Evolutionary conservation across 441 rosid species (phyloP).

Genomic region (Adansonia rubrostipa): DNA sequence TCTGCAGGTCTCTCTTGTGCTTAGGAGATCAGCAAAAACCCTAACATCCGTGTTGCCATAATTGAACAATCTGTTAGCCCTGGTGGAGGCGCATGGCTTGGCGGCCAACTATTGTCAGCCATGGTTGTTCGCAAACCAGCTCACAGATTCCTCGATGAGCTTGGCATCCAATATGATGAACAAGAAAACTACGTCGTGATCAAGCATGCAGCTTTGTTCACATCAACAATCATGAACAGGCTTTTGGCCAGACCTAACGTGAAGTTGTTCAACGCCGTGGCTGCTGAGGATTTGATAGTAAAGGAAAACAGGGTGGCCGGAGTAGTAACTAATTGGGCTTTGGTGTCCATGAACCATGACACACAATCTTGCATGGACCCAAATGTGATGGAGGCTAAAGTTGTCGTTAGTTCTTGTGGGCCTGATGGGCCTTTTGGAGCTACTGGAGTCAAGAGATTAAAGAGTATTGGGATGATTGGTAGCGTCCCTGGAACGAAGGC

Average conservation of each 20-base stretch:
- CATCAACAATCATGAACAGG: conserved; percentile 90
- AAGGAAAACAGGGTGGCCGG: conserved; percentile 67
- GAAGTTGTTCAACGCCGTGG: conserved; percentile 89
- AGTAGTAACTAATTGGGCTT: conserved; percentile 92
- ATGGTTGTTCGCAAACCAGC: conserved; percentile 97
- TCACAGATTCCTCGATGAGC: conserved; percentile 73
- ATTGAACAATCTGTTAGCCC: conserved; percentile 91
- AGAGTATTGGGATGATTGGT: conserved; percentile 76
- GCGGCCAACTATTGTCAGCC: conserved; percentile 95
- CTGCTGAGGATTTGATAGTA: conserved; percentile 84
- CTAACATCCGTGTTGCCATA: conserved; percentile 64
- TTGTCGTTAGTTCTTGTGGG: conserved; percentile 88
- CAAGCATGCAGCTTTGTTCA: conserved; percentile 21
- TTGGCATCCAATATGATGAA: conserved; percentile 14
- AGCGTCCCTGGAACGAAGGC: conserved; percentile 86
- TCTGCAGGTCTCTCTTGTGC: conserved; percentile 63
- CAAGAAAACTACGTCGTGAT: conserved; percentile 18
- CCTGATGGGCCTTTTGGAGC: conserved; percentile 93
- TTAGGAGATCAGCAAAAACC: conserved; percentile 93
- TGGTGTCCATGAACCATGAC: conserved; percentile 87
- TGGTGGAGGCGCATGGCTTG: conserved; percentile 41
- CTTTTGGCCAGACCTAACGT: conserved; percentile 86
- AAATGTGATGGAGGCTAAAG: conserved; percentile 80
- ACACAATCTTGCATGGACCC: conserved; percentile 49
- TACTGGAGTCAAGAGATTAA: conserved; percentile 31